Base-by-base conservation (phyloP, 352 stramenopile genomes). In the Globisporangium irregulare region DNA sequence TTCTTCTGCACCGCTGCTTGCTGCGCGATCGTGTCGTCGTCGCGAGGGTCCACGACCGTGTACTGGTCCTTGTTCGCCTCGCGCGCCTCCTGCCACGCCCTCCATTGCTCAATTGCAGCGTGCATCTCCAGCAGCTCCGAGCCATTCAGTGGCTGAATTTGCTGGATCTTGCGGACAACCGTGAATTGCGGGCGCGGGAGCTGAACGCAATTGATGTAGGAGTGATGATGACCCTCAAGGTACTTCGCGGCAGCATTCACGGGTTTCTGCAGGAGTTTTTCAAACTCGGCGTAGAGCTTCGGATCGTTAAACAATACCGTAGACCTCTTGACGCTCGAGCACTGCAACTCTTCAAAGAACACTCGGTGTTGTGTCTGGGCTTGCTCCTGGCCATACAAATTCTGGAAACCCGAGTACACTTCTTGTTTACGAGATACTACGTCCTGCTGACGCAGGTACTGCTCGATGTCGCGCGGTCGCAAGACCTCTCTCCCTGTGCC, bases 41-140 rank as follows among this genome's bases (percentile, higher is more conserved):
- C 71, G 20, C 84, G 81, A 46, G 81, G 83, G 55, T 93, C 86
- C 9, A 73, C 68, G 22, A 93, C 82, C 29, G 78, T 86, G 67
- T 87, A 93, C 34, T 82, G 82, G 46, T 91, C 74, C 66, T 87
- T 92, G 59, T 82, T 88, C 25, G 66, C 70, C 54, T 91, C 84
- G 1, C 86, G 79, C 15, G 76, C 70, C 4, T 60, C 36, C 65
- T 87, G 73, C 84, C 83, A 93, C 46, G 76, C 63, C 5, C 66
- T 68, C 84, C 84, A 92, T 12, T 67, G 67, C 1, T 64, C 43
- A 14, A 90, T 68, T 12, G 78, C 71, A 7, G 15, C 46, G 4
- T 86, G 56, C 75, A 92, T 79, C 50, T 78, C 71, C 3, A 63
- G 29, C 2, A 89, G 41, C 43, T 85, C 60, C 4, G 70, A 38